Evolutionary conservation across 108 stramenopile species (phyloP), one percentile per base, ranked within the genome.

Genomic region (Nannochloropsis gaditana): DNA sequence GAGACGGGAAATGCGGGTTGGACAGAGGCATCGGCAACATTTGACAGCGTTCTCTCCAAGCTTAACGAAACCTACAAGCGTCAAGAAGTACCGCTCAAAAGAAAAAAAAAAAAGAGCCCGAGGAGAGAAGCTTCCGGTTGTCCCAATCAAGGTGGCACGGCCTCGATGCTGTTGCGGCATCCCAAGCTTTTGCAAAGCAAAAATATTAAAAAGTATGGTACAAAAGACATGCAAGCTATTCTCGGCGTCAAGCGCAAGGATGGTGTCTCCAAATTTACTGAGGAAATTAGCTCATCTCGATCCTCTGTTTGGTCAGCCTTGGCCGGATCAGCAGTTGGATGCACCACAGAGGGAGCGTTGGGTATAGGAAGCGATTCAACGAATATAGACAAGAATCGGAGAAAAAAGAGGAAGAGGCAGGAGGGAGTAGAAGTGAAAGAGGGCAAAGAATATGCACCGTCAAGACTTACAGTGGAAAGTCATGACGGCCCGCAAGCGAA

Each of bases 1-100:
- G 82, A 83, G 17, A 81, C 83, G n/a, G 91, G 91, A 43, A 90
- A 88, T 45, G 86, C 86, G 1, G 91, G 90, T 44, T 91, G 90
- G 85, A 86, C 45, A 45, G 86, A 85, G 44, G 86, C 90, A n/a
- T 50, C 88, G 9, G 44, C 45, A 11, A 90, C 86, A 84, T 91
- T 90, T 43, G 89, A 84, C 84, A 86, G 86, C 21, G 91, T 90
- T 11, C 90, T 91, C 44, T 83, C 83, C 42, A 79, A 73, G n/a
- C 88, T 91, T 9, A 89, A 86, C 15, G 47, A 86, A 82, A 84
- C 86, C 11, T 90, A 91, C 83, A 10, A 5, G 17, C 45, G 44
- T 31, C 44, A 59, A 15, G 88, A 80, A 19, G n/a, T 31, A 42
- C 41, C 44, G 80, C n/a, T 11, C 21, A 83, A 83, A 82, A 87